Evolutionary conservation across 2,329 filamentous ascomycete genomes (phyloP).

Genomic region (Colletotrichum tropicale): DNA sequence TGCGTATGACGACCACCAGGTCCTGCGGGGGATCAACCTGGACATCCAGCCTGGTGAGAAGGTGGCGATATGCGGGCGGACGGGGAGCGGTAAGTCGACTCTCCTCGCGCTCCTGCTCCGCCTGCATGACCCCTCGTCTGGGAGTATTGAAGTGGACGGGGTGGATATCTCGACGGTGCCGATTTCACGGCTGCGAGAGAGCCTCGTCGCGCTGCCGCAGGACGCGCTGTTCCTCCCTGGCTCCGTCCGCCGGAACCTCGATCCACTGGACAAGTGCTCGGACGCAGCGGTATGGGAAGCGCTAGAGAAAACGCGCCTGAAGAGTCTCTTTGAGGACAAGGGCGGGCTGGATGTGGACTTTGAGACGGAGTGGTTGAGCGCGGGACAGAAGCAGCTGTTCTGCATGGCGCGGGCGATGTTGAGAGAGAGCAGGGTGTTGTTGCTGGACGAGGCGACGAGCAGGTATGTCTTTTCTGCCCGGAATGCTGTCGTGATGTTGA

Average conservation of each 20-base stretch:
- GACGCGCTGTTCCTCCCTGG: constrained; percentile 55
- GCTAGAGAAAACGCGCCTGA: constrained; percentile 51
- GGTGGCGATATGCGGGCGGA: constrained; percentile 49
- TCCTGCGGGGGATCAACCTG: constrained; percentile 32
- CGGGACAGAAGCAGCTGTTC: constrained; percentile 36
- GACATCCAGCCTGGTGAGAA: constrained; percentile 36
- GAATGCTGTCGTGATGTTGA: constrained; percentile 32
- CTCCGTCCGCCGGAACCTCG: constrained; percentile 52
- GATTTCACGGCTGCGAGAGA: constrained; percentile 24
- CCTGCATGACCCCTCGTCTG: constrained; percentile 46
- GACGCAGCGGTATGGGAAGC: constrained; percentile 48
- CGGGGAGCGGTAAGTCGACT: constrained; percentile 38
- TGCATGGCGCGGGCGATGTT: constrained; percentile 35
- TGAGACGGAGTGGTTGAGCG: constrained; percentile 33
- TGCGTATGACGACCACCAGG: constrained; percentile 10
- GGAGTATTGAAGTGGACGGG: constrained; percentile 48
- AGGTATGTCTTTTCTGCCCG: constrained; percentile 25
- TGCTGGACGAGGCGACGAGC: constrained; percentile 44
- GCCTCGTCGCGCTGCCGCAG: constrained; percentile 52
- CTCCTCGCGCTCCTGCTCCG: constrained; percentile 50
- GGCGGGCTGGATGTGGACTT: constrained; percentile 42
- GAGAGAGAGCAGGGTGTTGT: constrained; percentile 28
- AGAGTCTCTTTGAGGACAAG: constrained; percentile 38
- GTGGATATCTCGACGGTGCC: constrained; percentile 35
- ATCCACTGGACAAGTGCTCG: constrained; percentile 40